Base-by-base conservation (phyloP, 495 filamentous ascomycete genomes). In the Hyaloscypha finlandica region DNA sequence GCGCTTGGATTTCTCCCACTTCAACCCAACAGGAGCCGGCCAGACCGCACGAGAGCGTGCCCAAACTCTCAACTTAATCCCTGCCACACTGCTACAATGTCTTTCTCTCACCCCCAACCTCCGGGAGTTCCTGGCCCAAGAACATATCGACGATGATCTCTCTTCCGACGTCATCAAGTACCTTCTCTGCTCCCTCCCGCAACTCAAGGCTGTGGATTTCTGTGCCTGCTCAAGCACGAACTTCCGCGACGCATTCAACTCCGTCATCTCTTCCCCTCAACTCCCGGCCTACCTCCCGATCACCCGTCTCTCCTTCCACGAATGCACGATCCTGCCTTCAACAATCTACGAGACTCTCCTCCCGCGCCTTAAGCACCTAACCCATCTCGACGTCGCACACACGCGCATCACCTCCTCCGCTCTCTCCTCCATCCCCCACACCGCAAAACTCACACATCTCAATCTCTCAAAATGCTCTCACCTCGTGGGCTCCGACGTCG, bases 1-100 rank as follows among this genome's bases (percentile, higher is more conserved):
- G 59, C 88, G 92, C 51, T 79, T 95, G 32, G 92, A 96, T 77
- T 93, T 96, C 76, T 92, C 91, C 53, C 91, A 94, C 80, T 94
- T 94, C 78, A 95, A 92, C 73, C 92, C 92, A 6, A 84, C 91
- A 20, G 91, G 91, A 31, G 81, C 93, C 42, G 93, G 93, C 71
- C 85, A 89, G 59, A 94, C 90, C 54, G 90, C 86, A 71, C 87
- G 90, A 78, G 90, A 93, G 85, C 91, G 92, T 55, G 80, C 84
- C 45, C 86, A 92, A 76, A 91, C 93, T 70, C 89, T 89, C 76
- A 94, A 94, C 75, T 77, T 96, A 71, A 96, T 92, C 31, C 82
- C 90, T 48, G 83, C 84, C 72, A 95, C 92, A 22, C 82, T 96
- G 62, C 77, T 91, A 61, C 82, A 88, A 72, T 94, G 90, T 76